Percentiles rank a stretch among this genome's conserved stretches.
phyloP scores from a whole-genome alignment of 345 rosid species.

The Eucalyptus cladocalyx region DNA sequence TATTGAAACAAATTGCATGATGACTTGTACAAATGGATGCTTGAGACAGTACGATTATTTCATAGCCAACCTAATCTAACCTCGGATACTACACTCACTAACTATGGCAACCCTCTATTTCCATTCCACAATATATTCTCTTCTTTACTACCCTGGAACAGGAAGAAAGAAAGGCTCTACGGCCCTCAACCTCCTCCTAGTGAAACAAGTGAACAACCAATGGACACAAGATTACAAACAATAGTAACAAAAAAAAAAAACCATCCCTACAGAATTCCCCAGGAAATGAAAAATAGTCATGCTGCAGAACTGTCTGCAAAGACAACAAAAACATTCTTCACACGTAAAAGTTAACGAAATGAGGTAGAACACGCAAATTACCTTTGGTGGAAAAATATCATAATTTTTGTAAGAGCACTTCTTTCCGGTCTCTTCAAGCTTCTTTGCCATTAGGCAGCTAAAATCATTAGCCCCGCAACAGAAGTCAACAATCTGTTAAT shows the following conservation, averaged over 20 bases:
- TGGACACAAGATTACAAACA: not conserved
- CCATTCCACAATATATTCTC: not conserved
- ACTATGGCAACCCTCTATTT: not conserved
- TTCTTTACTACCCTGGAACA: not conserved
- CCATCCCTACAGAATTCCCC: not conserved
- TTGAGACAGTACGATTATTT: not conserved
- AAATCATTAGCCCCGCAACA: slow-evolving; percentile 98
- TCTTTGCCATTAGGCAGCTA: slow-evolving; percentile 62
- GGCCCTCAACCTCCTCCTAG: not conserved
- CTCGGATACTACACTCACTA: not conserved
- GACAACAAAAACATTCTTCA: not conserved
- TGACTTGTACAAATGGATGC: not conserved
- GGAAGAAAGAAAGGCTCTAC: not conserved
- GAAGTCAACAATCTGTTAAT: slow-evolving; percentile 78
- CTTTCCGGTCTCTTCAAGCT: slow-evolving; percentile 81
- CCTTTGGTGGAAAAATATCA: slow-evolving; percentile 74
- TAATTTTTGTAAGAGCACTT: slow-evolving; percentile 72
- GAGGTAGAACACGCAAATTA: not conserved
- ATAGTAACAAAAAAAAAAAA: not conserved
- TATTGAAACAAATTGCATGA: not conserved
- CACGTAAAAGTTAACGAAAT: not conserved
- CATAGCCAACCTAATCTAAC: not conserved
- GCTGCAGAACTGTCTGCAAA: not conserved
- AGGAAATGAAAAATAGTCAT: not conserved
- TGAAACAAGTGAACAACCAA: not conserved